Percentiles rank a stretch among this genome's conserved stretches.
Evolutionary conservation across 768 basidiomycete species (phyloP).

Genomic region (Agrocybe praecox): DNA sequence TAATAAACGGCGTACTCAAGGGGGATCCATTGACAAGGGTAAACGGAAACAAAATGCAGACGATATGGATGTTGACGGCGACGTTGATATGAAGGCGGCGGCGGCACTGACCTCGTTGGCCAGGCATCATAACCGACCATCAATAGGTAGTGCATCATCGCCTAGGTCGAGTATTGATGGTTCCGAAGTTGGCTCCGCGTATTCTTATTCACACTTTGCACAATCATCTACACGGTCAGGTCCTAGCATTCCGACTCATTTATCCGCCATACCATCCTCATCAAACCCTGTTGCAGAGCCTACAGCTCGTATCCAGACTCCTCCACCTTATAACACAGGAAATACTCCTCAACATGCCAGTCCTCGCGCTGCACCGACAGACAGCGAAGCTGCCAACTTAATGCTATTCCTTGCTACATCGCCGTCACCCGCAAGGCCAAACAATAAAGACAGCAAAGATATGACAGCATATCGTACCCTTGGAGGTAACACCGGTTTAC

Average conservation of each 20-base stretch:
- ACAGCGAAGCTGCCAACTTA: slow-evolving; percentile 84
- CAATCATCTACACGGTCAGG: slow-evolving; percentile 65
- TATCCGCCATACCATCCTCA: slow-evolving; percentile 42
- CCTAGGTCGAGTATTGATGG: slow-evolving; percentile 75
- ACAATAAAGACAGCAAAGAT: slow-evolving; percentile 56
- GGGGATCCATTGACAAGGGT: slow-evolving; percentile 44
- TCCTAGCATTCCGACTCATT: slow-evolving; percentile 38
- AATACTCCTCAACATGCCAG: slow-evolving; percentile 34
- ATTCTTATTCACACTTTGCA: slow-evolving; percentile 64
- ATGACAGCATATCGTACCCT: slow-evolving; percentile 58
- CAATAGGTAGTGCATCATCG: slow-evolving; percentile 60
- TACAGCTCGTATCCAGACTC: slow-evolving; percentile 37
- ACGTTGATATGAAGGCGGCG: slow-evolving; percentile 82
- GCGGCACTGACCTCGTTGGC: slow-evolving; percentile 76
- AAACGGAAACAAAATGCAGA: slow-evolving; percentile 44
- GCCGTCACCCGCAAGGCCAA: slow-evolving; percentile 73
- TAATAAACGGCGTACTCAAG: slow-evolving; percentile 45
- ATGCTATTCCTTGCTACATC: slow-evolving; percentile 87
- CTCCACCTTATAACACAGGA: slow-evolving; percentile 29
- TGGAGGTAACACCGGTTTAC: slow-evolving; percentile 46
- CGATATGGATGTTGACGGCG: slow-evolving; percentile 39
- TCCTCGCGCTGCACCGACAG: slow-evolving; percentile 59
- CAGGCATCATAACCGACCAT: slow-evolving; percentile 63
- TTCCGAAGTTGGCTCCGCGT: slow-evolving; percentile 64
- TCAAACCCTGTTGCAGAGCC: slow-evolving; percentile 30